Evolutionary conservation across 1,284 basidiomycete species (phyloP).

Genomic region (Kalmanozyma brasiliensis): DNA sequence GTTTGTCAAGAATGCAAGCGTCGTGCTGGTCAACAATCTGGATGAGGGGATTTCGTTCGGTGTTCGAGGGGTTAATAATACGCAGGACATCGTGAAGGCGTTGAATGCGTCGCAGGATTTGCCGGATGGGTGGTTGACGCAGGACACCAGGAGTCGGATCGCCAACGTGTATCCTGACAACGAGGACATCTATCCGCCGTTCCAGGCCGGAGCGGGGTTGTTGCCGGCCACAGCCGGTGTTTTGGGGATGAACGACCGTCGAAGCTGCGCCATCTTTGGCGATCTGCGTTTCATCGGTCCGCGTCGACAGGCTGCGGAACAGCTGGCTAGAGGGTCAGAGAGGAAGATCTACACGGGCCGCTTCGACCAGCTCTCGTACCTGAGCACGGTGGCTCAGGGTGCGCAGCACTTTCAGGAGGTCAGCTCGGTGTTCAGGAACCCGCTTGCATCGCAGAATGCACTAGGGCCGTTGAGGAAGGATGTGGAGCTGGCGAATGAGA

Average conservation of each 20-base stretch:
- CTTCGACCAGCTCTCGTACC: conserved; percentile 50
- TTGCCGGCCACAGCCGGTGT: conserved; percentile 11
- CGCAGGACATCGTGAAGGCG: conserved; percentile 17
- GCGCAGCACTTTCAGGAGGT: conserved; percentile 52
- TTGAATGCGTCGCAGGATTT: conserved; percentile 8
- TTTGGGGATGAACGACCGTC: conserved; percentile 23
- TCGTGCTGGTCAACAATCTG: conserved; percentile 24
- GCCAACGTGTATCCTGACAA: conserved; percentile 30
- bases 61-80: conserved; percentile 27
- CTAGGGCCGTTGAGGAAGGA: conserved; percentile 45
- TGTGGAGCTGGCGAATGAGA: conserved; percentile 43
- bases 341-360: conserved; percentile 44
- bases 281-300: conserved; percentile 29
- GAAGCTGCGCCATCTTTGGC: conserved; percentile 33
- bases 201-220: conserved; percentile 28
- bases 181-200: conserved; percentile 36
- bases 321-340: conserved; percentile 3
- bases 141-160: conserved; percentile 1
- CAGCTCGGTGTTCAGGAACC: conserved; percentile 50
- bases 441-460: conserved; percentile 48
- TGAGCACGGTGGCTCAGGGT: conserved; percentile 36
- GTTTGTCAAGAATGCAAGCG: conserved; percentile 14
- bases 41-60: conserved; percentile 44
- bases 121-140: conserved; percentile 14
- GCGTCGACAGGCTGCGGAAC: conserved; percentile 13